These are phyloP conservation scores for Alnus glutinosa DNA, from an alignment of 306 rosid genomes.

Conservation along the genomic window DNA sequence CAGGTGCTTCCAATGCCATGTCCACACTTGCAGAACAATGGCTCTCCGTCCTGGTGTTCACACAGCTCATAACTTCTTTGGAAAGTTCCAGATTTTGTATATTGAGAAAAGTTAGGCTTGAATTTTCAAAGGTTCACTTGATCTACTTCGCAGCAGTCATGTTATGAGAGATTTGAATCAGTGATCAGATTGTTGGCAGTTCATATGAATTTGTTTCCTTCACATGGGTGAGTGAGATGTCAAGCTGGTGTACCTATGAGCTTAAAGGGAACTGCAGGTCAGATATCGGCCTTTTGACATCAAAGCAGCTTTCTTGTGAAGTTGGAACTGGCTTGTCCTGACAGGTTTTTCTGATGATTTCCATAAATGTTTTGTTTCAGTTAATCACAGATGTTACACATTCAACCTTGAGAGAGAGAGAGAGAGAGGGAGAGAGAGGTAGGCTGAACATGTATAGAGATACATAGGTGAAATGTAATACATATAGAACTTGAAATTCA, in stretches of 20 bases:
- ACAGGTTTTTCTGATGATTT: slow-evolving; percentile 14
- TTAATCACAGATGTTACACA: slow-evolving; percentile 9
- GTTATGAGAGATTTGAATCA: slow-evolving; percentile 24
- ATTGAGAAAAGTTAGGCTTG: slow-evolving; percentile 9
- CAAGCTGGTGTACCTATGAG: slow-evolving; percentile 7
- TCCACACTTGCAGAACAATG: slow-evolving; percentile 50
- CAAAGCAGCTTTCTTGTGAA: slow-evolving; percentile 15
- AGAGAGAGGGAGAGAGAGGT: not conserved
- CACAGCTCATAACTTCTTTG: slow-evolving; percentile 20
- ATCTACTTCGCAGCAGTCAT: not conserved
- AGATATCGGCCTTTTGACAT: slow-evolving; percentile 13
- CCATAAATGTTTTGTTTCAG: not conserved
- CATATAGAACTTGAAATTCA: not conserved
- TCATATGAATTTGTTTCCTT: slow-evolving; percentile 1
- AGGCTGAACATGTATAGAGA: slow-evolving; percentile 14
- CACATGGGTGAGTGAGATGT: slow-evolving; percentile 9
- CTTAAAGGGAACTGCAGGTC: slow-evolving; percentile 10
- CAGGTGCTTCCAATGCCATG: slow-evolving; percentile 79
- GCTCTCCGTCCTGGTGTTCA: slow-evolving; percentile 48
- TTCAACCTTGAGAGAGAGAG: not conserved
- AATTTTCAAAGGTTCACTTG: slow-evolving; percentile 8
- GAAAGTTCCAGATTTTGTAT: not conserved
- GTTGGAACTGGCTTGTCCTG: slow-evolving; percentile 22
- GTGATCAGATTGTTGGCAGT: slow-evolving; percentile 19
- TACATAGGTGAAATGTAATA: not conserved